A percentile compares a stretch with the other conserved stretches of the same genome.
Evolutionary conservation across 768 basidiomycete genomes (phyloP).

Genomic region (Multifurca ochricompacta): DNA sequence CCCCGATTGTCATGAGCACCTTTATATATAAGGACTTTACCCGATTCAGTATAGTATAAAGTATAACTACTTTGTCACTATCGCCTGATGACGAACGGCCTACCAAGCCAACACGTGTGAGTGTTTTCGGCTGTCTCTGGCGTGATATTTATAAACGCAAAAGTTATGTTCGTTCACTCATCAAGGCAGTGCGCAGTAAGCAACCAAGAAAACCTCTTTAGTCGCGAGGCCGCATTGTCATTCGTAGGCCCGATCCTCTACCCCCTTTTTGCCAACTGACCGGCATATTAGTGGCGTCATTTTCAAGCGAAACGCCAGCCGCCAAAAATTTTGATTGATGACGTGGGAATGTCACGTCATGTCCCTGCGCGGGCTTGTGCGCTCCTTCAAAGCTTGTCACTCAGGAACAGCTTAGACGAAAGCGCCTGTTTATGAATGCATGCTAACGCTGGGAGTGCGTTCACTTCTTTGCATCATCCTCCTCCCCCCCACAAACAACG

Average conservation of each 20-base stretch:
- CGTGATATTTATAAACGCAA: too few relatives aligned
- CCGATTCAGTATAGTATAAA: background rate
- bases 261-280: background rate
- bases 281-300: background rate
- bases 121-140: background rate
- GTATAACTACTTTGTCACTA: background rate
- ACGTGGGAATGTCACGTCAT: background rate
- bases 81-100: background rate
- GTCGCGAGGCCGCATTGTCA: too few relatives aligned
- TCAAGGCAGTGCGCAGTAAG: too few relatives aligned
- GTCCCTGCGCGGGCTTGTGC: too few relatives aligned
- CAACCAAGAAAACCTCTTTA: background rate
- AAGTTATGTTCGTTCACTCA: background rate
- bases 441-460: too few relatives aligned
- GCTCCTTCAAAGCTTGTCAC: too few relatives aligned
- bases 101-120: background rate
- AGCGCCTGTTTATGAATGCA: too few relatives aligned
- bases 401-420: too few relatives aligned
- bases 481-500: too few relatives aligned
- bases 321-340: background rate
- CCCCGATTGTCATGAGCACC: background rate
- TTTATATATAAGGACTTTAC: background rate
- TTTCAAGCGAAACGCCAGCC: background rate
- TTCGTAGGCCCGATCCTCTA: too few relatives aligned
- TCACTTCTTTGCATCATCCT: too few relatives aligned